A percentile compares a stretch with the other conserved stretches of the same genome.
These are phyloP conservation scores for Eucalyptus victrix DNA, from an alignment of 345 rosid genomes.

Conservation along the genomic window DNA sequence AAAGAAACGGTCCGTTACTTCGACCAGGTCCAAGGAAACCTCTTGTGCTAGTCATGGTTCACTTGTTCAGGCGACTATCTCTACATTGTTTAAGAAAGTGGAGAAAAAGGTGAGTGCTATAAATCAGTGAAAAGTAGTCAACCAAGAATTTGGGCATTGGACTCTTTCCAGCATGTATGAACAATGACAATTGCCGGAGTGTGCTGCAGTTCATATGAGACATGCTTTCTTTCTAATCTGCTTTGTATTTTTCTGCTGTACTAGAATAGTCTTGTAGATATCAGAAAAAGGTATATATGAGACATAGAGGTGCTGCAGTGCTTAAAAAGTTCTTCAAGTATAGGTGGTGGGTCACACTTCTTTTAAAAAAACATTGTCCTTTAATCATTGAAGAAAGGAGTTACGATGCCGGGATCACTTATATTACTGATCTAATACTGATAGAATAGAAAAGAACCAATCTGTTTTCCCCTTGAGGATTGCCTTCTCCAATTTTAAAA, in stretches of 20 bases:
- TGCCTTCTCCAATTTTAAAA: background rate
- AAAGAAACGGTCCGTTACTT: constrained; percentile 6
- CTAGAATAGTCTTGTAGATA: background rate
- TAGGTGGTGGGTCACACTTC: no score
- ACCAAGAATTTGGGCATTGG: background rate
- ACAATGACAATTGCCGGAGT: background rate
- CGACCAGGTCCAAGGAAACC: constrained; percentile 18
- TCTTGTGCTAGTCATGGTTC: constrained; percentile 15
- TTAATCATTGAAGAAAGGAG: background rate
- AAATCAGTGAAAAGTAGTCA: background rate
- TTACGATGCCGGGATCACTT: background rate
- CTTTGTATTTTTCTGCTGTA: background rate
- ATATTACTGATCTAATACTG: background rate
- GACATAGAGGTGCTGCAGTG: background rate
- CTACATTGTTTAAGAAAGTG: constrained; percentile 64
- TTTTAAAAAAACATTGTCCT: background rate
- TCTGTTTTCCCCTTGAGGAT: background rate
- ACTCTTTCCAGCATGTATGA: background rate
- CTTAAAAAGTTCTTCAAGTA: background rate
- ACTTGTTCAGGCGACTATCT: constrained; percentile 70
- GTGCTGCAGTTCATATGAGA: background rate
- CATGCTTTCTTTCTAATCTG: background rate
- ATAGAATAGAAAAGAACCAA: background rate
- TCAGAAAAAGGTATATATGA: background rate
- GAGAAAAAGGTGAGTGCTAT: constrained; percentile 36